A percentile compares a stretch with the other conserved stretches of the same genome.
phyloP scores from a whole-genome alignment of 108 stramenopile species.

The Fragilariopsis cylindrus region DNA sequence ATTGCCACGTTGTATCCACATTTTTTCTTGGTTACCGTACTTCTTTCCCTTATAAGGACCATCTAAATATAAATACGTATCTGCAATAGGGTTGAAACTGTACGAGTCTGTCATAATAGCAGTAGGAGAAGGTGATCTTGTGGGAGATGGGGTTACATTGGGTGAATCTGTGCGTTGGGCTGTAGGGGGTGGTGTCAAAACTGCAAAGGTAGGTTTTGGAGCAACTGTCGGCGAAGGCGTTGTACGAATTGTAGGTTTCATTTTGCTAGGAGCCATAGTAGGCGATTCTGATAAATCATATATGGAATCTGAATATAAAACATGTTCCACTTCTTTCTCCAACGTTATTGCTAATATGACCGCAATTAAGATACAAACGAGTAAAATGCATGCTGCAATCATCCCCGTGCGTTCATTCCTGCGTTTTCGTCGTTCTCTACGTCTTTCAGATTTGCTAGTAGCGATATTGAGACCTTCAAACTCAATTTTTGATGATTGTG shows the following conservation, averaged over 20 bases:
- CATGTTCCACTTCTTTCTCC: not conserved
- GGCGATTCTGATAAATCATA: not conserved
- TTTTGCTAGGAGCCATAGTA: not conserved
- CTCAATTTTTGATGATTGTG: not conserved
- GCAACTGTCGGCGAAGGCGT: constrained; percentile 6
- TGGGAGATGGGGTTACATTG: not conserved
- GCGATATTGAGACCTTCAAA: constrained; percentile 10
- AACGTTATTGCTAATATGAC: not conserved
- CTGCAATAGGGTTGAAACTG: not conserved
- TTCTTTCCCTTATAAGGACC: not conserved
- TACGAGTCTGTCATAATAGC: not conserved
- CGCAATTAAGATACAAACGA: constrained; percentile 5
- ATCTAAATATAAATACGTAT: constrained; percentile 6
- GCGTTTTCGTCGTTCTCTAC: constrained; percentile 6
- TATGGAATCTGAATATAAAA: not conserved
- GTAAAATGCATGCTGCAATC: constrained; percentile 2
- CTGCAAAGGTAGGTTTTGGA: constrained; percentile 6
- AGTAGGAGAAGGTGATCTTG: not conserved
- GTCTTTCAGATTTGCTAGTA: constrained; percentile 11
- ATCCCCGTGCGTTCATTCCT: constrained; percentile 14
- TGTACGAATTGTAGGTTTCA: not conserved
- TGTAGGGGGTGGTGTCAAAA: constrained; percentile 10
- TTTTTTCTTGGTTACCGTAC: not conserved
- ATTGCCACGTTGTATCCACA: constrained; percentile 9
- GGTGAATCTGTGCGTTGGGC: not conserved